These are phyloP conservation scores for Kappamyces sp. DNA, from an alignment of 192 early-diverging fungal genomes.

Conservation along the genomic window DNA sequence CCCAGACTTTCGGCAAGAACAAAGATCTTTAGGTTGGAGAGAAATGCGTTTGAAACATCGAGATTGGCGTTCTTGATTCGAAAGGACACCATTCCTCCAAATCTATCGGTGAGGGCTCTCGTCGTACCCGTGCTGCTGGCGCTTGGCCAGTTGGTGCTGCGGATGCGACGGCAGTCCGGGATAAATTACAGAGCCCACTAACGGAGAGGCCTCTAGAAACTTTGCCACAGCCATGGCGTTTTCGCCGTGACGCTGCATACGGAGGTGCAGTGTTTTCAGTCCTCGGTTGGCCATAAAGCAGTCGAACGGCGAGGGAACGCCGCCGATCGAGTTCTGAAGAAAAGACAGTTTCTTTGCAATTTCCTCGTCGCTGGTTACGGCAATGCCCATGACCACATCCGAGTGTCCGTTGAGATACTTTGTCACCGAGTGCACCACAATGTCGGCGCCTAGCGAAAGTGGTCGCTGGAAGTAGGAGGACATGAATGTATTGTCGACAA, in stretches of 20 bases:
- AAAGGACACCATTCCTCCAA: constrained; percentile 96
- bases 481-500: constrained; percentile 99
- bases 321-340: constrained; percentile 96
- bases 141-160: constrained; percentile 84
- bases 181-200: constrained; percentile 85
- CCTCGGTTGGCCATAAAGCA: constrained; percentile 93
- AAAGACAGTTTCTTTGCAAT: constrained; percentile 74
- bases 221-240: constrained; percentile 83
- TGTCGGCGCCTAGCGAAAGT: constrained; percentile 86
- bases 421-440: constrained; percentile 90
- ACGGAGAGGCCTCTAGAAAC: constrained; percentile 60
- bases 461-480: constrained; percentile 90
- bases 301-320: constrained; percentile 93
- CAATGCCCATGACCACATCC: constrained; percentile 96
- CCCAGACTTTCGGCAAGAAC: constrained; percentile 95
- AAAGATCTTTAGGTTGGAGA: constrained; percentile 72
- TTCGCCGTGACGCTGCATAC: constrained; percentile 84
- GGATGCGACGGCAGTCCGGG: constrained; percentile 86
- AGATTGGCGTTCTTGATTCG: constrained; percentile 73
- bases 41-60: constrained; percentile 74
- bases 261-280: constrained; percentile 89
- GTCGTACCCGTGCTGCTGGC: constrained; percentile 68
- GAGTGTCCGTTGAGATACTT: constrained; percentile 99
- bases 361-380: constrained; percentile 69
- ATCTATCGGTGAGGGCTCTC: constrained; percentile 22